These are phyloP conservation scores for Paragyromitra xinjiangensis DNA, from an alignment of 495 filamentous ascomycete species.

Conservation along the genomic window DNA sequence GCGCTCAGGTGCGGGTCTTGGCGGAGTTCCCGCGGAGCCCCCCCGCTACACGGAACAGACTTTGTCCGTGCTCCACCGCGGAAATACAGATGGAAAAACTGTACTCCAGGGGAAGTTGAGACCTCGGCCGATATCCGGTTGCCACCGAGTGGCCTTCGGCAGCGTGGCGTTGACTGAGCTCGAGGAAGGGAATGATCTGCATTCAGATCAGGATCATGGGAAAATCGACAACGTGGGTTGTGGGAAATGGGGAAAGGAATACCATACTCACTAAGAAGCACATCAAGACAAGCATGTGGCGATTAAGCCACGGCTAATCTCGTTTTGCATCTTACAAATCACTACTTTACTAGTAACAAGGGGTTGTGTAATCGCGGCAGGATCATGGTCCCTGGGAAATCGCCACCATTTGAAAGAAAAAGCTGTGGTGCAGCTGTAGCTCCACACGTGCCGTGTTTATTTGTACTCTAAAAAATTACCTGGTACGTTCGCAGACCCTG, in stretches of 20 bases:
- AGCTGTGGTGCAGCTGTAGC: background rate
- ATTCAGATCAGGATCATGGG: constrained; percentile 2
- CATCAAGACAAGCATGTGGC: constrained; percentile 9
- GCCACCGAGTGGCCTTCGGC: background rate
- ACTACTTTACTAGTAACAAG: constrained; percentile 1
- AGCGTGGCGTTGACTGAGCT: constrained; percentile 5
- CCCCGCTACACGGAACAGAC: background rate
- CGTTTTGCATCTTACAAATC: background rate
- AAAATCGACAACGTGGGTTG: constrained; percentile 1
- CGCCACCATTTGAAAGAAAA: constrained; percentile 2
- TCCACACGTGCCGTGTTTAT: constrained; percentile 1
- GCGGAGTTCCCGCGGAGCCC: constrained; percentile 8
- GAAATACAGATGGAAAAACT: constrained; percentile 2
- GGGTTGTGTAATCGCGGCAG: background rate
- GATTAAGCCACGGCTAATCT: background rate
- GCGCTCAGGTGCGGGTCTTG: background rate
- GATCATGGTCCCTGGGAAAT: background rate
- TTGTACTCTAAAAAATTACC: constrained; percentile 11
- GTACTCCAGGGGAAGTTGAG: background rate
- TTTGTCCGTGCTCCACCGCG: background rate
- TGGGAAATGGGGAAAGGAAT: background rate
- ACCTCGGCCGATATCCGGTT: background rate
- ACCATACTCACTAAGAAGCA: background rate
- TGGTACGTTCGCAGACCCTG: background rate
- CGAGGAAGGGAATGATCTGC: background rate